A percentile compares a stretch with the other conserved stretches of the same genome.
phyloP scores from a whole-genome alignment of 768 basidiomycete genomes.

The Dentipellis fragilis region DNA sequence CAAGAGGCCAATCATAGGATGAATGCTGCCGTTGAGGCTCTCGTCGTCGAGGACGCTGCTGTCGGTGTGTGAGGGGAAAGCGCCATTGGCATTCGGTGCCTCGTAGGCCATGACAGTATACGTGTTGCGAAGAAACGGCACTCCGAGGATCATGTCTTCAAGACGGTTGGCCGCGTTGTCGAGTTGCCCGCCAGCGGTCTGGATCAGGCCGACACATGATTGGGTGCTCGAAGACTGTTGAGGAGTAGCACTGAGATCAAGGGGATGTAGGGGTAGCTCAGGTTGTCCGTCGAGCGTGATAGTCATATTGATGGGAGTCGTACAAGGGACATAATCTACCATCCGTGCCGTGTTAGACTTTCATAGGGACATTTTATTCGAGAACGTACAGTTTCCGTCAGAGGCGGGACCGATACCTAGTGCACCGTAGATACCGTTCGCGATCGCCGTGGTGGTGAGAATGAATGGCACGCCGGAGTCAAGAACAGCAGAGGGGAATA shows the following conservation, averaged over 20 bases:
- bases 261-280: slow-evolving; percentile 58
- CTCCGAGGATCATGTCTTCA: slow-evolving; percentile 70
- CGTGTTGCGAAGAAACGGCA: slow-evolving; percentile 66
- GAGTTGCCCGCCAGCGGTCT: slow-evolving; percentile 38
- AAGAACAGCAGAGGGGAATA: slow-evolving; percentile 54
- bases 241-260: slow-evolving; percentile 55
- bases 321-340: slow-evolving; percentile 68
- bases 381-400: slow-evolving; percentile 54
- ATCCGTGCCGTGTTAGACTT: slow-evolving; percentile 2
- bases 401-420: slow-evolving; percentile 46
- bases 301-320: slow-evolving; percentile 59
- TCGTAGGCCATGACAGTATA: slow-evolving; percentile 72
- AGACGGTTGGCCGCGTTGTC: slow-evolving; percentile 23
- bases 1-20: slow-evolving; percentile 49
- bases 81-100: slow-evolving; percentile 32
- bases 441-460: slow-evolving; percentile 45
- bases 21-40: slow-evolving; percentile 7
- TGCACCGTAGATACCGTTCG: slow-evolving; percentile 73
- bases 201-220: slow-evolving; percentile 59
- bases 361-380: background rate
- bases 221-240: slow-evolving; percentile 29
- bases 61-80: slow-evolving; percentile 26
- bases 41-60: slow-evolving; percentile 8
- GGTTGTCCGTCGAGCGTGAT: slow-evolving; percentile 51
- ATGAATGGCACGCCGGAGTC: slow-evolving; percentile 67